phyloP scores from a whole-genome alignment of 169 alveolate species.

The Perkinsus olseni region DNA sequence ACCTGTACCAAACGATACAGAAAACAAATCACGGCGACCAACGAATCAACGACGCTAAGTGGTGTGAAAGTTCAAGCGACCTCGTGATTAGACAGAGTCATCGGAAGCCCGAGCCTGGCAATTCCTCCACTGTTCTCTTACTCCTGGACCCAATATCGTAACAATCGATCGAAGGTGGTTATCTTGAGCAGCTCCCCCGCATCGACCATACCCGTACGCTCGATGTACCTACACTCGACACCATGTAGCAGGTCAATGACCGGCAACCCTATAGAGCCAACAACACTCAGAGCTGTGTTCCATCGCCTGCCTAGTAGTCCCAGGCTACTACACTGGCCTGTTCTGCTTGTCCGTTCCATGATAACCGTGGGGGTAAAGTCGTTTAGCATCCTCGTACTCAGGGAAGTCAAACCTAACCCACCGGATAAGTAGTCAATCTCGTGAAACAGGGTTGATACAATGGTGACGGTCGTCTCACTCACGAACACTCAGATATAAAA shows the following conservation, averaged over 20 bases:
- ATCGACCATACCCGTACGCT: not conserved
- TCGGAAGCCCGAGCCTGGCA: not conserved
- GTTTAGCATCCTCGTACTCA: not conserved
- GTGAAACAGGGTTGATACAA: no score
- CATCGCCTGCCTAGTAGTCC: no score
- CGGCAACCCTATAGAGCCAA: no score
- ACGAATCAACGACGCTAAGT: not conserved
- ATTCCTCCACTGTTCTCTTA: no score
- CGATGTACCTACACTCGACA: not conserved
- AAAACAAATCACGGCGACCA: not conserved
- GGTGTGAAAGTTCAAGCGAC: not conserved
- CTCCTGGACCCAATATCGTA: not conserved
- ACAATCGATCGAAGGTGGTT: not conserved
- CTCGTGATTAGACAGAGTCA: no score
- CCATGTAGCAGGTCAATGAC: no score
- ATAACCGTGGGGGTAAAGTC: not conserved
- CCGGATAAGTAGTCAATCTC: not conserved
- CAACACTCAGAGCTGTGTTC: no score
- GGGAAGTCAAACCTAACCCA: not conserved
- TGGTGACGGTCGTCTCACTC: no score
- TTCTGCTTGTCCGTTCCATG: not conserved
- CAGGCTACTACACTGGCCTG: not conserved
- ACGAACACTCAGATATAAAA: no score
- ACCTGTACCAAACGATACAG: not conserved
- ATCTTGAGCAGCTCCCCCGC: not conserved